phyloP scores from a whole-genome alignment of 139 green algal species.

The Picochlorum costavermella region DNA sequence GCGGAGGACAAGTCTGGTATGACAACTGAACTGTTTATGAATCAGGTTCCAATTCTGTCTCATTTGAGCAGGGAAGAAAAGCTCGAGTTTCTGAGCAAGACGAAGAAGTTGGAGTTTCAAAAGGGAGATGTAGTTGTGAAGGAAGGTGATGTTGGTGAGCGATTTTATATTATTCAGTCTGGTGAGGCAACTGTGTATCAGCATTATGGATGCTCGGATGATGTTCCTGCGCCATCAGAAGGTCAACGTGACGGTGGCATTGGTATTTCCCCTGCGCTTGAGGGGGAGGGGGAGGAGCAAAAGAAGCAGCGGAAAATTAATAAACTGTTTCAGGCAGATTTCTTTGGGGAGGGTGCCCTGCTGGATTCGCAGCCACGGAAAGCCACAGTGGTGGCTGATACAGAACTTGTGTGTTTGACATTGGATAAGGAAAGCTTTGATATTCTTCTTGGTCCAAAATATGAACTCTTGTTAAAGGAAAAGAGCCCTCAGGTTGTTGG shows the following conservation, averaged over 20 bases:
- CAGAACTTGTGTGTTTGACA: conserved; percentile 60
- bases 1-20: conserved; percentile 26
- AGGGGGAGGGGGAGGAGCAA: not conserved
- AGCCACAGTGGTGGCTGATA: conserved; percentile 70
- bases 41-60: conserved; percentile 72
- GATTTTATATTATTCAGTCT: conserved; percentile 93
- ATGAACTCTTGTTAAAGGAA: conserved; percentile 75
- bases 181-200: conserved; percentile 83
- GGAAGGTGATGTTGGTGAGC: conserved; percentile 71
- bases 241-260: not conserved
- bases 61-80: conserved; percentile 70
- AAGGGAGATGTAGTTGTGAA: conserved; percentile 28
- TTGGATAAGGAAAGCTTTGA: conserved; percentile 74
- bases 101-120: conserved; percentile 56
- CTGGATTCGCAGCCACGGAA: conserved; percentile 56
- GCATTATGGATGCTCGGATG: not conserved
- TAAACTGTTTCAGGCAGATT: conserved; percentile 85
- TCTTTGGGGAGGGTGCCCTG: conserved; percentile 85
- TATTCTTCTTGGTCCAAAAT: conserved; percentile 73
- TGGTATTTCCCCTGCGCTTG: not conserved
- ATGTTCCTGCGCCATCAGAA: not conserved
- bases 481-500: conserved; percentile 72
- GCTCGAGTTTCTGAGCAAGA: conserved; percentile 63
- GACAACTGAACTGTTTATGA: conserved; percentile 80
- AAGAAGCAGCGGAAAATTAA: conserved; percentile 48